phyloP scores from a whole-genome alignment of 768 basidiomycete species.

The Gautieria morchelliformis region DNA sequence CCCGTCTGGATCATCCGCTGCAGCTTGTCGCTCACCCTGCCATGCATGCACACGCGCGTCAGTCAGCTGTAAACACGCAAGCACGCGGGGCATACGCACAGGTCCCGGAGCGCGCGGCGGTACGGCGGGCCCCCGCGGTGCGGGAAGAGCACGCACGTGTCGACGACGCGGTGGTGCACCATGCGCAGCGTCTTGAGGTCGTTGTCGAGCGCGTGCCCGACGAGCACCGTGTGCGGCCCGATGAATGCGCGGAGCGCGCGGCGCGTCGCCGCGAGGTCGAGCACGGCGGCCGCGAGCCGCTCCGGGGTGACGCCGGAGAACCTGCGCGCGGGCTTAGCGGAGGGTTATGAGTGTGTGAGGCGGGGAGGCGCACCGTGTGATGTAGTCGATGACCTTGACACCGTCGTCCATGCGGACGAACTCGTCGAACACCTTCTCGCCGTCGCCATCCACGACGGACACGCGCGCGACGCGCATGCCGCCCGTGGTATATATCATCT shows the following conservation, averaged over 20 bases:
- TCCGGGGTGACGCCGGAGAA: slow-evolving; percentile 75
- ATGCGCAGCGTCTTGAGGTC: slow-evolving; percentile 87
- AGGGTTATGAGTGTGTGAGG: not conserved
- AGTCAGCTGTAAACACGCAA: not conserved
- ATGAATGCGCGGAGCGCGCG: slow-evolving; percentile 62
- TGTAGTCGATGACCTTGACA: slow-evolving; percentile 47
- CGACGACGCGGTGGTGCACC: slow-evolving; percentile 75
- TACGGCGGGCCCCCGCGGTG: slow-evolving; percentile 72
- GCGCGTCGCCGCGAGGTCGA: slow-evolving; percentile 60
- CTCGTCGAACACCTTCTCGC: slow-evolving; percentile 72
- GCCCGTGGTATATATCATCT: slow-evolving; percentile 93
- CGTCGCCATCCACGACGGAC: slow-evolving; percentile 75
- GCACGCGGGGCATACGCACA: slow-evolving; percentile 52
- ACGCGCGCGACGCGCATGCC: slow-evolving; percentile 88
- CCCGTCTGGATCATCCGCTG: slow-evolving; percentile 76
- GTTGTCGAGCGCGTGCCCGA: slow-evolving; percentile 90
- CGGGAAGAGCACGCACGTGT: slow-evolving; percentile 82
- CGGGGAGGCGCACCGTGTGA: slow-evolving; percentile 25
- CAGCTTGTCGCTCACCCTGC: slow-evolving; percentile 77
- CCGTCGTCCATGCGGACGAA: slow-evolving; percentile 72
- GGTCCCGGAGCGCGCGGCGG: slow-evolving; percentile 67
- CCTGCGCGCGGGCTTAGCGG: slow-evolving; percentile 29
- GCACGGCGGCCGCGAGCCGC: slow-evolving; percentile 45
- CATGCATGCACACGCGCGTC: not conserved
- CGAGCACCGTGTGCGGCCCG: slow-evolving; percentile 71